Evolutionary conservation across 805 yeast species (phyloP).

Genomic region (Lachancea thermotolerans): DNA sequence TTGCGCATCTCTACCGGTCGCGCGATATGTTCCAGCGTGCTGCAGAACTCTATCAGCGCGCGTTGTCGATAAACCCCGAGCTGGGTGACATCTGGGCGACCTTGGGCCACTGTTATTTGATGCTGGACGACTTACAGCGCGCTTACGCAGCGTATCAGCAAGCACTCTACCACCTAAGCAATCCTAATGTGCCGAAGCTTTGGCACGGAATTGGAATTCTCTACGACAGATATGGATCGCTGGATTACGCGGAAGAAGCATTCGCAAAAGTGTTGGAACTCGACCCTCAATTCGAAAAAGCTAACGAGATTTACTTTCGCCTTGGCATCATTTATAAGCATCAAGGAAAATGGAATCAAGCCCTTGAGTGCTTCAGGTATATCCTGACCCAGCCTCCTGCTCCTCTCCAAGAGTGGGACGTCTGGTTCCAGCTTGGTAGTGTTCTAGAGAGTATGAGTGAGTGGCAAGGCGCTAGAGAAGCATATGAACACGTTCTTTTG

Average conservation of each 20-base stretch:
- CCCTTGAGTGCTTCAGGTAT: slow-evolving; percentile 91
- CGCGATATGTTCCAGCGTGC: slow-evolving; percentile 90
- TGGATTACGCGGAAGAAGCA: slow-evolving; percentile 98
- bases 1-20: slow-evolving; percentile 84
- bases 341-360: slow-evolving; percentile 78
- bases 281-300: slow-evolving; percentile 94
- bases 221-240: slow-evolving; percentile 91
- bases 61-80: slow-evolving; percentile 72
- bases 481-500: slow-evolving; percentile 85
- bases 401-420: slow-evolving; percentile 93
- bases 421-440: slow-evolving; percentile 97
- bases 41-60: slow-evolving; percentile 87
- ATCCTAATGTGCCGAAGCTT: slow-evolving; percentile 90
- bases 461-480: slow-evolving; percentile 86
- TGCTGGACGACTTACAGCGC: slow-evolving; percentile 92
- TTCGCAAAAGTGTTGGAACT: slow-evolving; percentile 91
- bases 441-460: slow-evolving; percentile 92
- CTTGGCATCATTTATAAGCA: slow-evolving; percentile 95
- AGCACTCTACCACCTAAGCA: slow-evolving; percentile 82
- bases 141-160: slow-evolving; percentile 97
- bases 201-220: slow-evolving; percentile 99
- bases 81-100: slow-evolving; percentile 97
- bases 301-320: slow-evolving; percentile 92
- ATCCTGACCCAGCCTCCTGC: slow-evolving; percentile 88
- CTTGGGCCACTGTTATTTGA: slow-evolving; percentile 90